Evolutionary conservation across 352 stramenopile genomes (phyloP).

Genomic region (Globisporangium camurandrum): DNA sequence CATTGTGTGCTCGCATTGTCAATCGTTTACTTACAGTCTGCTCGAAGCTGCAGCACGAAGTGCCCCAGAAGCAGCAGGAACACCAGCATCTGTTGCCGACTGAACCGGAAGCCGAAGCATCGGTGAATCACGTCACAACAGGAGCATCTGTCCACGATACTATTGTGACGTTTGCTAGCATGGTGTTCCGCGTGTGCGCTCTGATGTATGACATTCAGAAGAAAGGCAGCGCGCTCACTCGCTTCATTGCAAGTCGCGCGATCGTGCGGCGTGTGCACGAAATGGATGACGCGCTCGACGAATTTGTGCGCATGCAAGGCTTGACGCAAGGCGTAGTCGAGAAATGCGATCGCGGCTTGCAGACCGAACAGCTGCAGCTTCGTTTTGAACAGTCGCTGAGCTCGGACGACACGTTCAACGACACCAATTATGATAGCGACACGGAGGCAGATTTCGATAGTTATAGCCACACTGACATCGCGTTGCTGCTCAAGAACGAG

Average conservation of each 20-base stretch:
- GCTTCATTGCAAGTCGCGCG: not conserved
- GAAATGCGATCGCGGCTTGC: not conserved
- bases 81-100: not conserved
- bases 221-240: not conserved
- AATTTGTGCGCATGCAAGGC: not conserved
- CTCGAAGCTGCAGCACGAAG: not conserved
- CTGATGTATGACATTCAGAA: not conserved
- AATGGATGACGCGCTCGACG: not conserved
- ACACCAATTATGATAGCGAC: not conserved
- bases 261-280: not conserved
- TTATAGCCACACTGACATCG: not conserved
- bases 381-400: not conserved
- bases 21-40: not conserved
- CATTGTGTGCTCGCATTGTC: not conserved
- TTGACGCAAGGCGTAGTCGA: not conserved
- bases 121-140: not conserved
- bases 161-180: not conserved
- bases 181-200: not conserved
- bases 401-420: not conserved
- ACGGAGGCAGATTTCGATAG: not conserved
- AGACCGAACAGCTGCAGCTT: not conserved
- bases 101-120: not conserved
- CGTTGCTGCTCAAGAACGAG: constrained; percentile 1
- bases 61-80: not conserved
- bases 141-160: not conserved